Evolutionary conservation across 768 basidiomycete genomes (phyloP), one percentile per base, ranked within the genome.

Genomic region (Suillus subalutaceus): DNA sequence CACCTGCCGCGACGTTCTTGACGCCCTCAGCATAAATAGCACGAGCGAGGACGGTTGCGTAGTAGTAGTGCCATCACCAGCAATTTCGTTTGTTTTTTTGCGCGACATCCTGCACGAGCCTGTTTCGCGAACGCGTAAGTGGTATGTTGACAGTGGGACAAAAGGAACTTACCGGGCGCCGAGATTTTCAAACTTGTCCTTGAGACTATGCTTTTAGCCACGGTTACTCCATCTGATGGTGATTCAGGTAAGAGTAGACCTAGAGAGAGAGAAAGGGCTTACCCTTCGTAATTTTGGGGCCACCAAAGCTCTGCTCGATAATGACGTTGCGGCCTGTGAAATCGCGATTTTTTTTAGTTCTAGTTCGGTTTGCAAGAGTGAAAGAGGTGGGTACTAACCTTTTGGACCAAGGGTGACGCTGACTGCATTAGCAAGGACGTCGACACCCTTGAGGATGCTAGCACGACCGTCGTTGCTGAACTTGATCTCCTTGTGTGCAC

Each of bases 171-270:
- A 96, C 94, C 95, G 92, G 74, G 96, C 96, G 75, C 96, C 96
- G 65, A 99, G 92, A 85, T 98, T 98, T 85, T 98, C 94, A 75
- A 99, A 98, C 80, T 96, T 97, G 88, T 98, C 95, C 82, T 98
- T 90, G 72, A 99, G 86, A 6, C 89, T 83, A 71, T 94, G 44
- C 94, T 83, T 84, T 98, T 99, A 66, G 97, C 97, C 46, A 99
- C 97, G 35, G 96, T 97, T 23, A 97, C 97, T 88, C 96, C 97
- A 78, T 98, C 95, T 94, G 63, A 7, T 65, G 65, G 18, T 32
- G n/a, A 65, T 3, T 23, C 63, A 26, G 35, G 61, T 46, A 37
- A 58, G 59, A 32, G 41, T 26, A 30, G 32, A 60, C 48, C 32
- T 55, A 32, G 48, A 58, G 13, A 44, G 38, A 60, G 41, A 71